Base-by-base conservation (phyloP, 2,329 filamentous ascomycete species). In the Fusarium sterilihyphosum region DNA sequence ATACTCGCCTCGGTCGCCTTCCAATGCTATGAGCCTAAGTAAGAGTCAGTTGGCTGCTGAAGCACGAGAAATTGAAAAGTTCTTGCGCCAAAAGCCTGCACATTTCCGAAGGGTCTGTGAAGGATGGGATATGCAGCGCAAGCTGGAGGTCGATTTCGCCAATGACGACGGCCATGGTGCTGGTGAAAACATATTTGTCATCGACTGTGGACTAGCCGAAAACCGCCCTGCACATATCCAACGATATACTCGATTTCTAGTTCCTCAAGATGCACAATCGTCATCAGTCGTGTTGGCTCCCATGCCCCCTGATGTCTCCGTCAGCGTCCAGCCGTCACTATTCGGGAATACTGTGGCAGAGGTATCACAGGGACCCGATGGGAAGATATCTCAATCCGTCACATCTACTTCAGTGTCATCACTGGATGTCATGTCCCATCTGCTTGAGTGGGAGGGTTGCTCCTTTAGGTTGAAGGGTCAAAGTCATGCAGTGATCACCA, bases 61-160 rank as follows among this genome's bases (percentile, higher is more conserved):
- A 81, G 94, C 94, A 3, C 88, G 88, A 56, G 94, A 97, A 81
- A 94, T 98, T 61, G 93, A 97, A 76, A 89, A 88, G 47, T 97
- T 93, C 75, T 82, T 97, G 24, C 86, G 85, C 0, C 91, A 92
- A 76, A 92, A 90, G 75, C 95, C 96, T 8, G 89, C 90, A 46
- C 90, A 97, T 76, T 97, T 97, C 81, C 91, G 92, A 29, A 92
- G 91, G 77, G 86, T 90, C 3, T 98, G 93, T 78, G 85, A 93
- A 49, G 93, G 93, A 6, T 98, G 96, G 96, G 94, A 98, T 78
- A 98, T 98, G 95, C 91, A 91, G 61, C 90, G 95, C 69, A 91
- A 86, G 71, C 85, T 98, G 6, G 92, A 96, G 77, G 94, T 98
- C 6, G 96, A 99, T 80, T 98, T 98, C 83, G 93, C 93, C 46